These are phyloP conservation scores for Candida sp. DNA, from an alignment of 1,139 yeast species.

Conservation along the genomic window DNA sequence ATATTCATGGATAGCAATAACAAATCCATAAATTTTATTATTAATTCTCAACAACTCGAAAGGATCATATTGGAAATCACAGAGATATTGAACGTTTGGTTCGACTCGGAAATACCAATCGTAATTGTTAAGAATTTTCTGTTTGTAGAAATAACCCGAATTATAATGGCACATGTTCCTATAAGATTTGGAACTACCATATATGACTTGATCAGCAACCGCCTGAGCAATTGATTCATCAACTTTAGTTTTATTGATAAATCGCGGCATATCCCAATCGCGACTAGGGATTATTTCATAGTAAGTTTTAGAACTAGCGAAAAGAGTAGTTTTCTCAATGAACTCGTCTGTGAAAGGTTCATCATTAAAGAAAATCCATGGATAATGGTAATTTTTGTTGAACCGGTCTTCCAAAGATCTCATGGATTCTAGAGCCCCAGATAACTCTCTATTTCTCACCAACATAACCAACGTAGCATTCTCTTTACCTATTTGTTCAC, in stretches of 20 bases:
- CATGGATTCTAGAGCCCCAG: constrained; percentile 41
- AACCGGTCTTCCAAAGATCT: constrained; percentile 46
- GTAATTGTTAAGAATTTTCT: constrained; percentile 33
- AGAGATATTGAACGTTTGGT: constrained; percentile 45
- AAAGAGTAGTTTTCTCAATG: constrained; percentile 58
- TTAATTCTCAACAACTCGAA: constrained; percentile 31
- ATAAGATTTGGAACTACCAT: constrained; percentile 40
- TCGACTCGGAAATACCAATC: constrained; percentile 48
- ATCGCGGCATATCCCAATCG: constrained; percentile 43
- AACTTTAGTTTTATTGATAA: constrained; percentile 28
- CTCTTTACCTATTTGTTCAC: constrained; percentile 39
- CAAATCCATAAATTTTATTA: constrained; percentile 41
- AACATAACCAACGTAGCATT: constrained; percentile 52
- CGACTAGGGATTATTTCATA: constrained; percentile 40
- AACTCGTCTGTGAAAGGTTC: constrained; percentile 40
- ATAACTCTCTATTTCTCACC: constrained; percentile 39
- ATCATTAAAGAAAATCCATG: constrained; percentile 46
- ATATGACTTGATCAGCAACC: constrained; percentile 24
- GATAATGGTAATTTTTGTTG: constrained; percentile 41
- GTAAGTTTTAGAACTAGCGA: constrained; percentile 77
- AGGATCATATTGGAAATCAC: constrained; percentile 49
- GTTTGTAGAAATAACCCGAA: constrained; percentile 43
- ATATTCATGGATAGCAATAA: constrained; percentile 42
- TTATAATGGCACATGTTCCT: constrained; percentile 50
- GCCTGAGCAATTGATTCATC: constrained; percentile 23